A percentile compares a stretch with the other conserved stretches of the same genome.
phyloP scores from a whole-genome alignment of 1,284 basidiomycete species.

The Pseudozyma thailandica region DNA sequence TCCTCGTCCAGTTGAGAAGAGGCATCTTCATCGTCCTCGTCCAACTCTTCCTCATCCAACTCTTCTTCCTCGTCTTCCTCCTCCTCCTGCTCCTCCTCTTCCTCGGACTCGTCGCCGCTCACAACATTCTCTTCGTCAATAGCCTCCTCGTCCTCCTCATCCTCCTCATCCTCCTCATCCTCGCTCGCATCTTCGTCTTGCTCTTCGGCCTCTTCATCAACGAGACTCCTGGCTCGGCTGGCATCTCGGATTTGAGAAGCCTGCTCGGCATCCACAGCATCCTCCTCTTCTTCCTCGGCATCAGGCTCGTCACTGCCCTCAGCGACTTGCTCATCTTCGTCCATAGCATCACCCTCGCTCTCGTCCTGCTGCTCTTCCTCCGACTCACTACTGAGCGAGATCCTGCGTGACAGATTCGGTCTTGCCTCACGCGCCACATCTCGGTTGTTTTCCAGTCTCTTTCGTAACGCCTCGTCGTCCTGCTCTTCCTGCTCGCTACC shows the following conservation, averaged over 20 bases:
- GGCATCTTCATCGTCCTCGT: slow-evolving; percentile 12
- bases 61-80: slow-evolving; percentile 7
- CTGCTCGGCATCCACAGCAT: slow-evolving; percentile 4
- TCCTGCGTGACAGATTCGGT: slow-evolving; percentile 2
- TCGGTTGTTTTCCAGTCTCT: slow-evolving; percentile 14
- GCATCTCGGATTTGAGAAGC: slow-evolving; percentile 6
- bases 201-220: slow-evolving; percentile 8
- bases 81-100: slow-evolving; percentile 12
- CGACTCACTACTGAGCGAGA: slow-evolving; percentile 26
- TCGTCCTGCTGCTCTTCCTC: slow-evolving; percentile 3
- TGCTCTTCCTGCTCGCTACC: neutral
- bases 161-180: neutral
- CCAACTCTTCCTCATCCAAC: neutral
- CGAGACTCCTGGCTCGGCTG: slow-evolving; percentile 1
- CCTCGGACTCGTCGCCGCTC: neutral
- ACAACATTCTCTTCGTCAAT: neutral
- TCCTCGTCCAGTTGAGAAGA: slow-evolving; percentile 19
- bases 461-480: slow-evolving; percentile 6
- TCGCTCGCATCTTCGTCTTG: slow-evolving; percentile 3
- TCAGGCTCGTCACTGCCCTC: slow-evolving; percentile 6
- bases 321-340: neutral
- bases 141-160: neutral
- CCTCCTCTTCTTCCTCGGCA: neutral
- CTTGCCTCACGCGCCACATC: slow-evolving; percentile 11
- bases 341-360: slow-evolving; percentile 10